These are phyloP conservation scores for Komagataella populi DNA, from an alignment of 805 yeast genomes.

Conservation along the genomic window DNA sequence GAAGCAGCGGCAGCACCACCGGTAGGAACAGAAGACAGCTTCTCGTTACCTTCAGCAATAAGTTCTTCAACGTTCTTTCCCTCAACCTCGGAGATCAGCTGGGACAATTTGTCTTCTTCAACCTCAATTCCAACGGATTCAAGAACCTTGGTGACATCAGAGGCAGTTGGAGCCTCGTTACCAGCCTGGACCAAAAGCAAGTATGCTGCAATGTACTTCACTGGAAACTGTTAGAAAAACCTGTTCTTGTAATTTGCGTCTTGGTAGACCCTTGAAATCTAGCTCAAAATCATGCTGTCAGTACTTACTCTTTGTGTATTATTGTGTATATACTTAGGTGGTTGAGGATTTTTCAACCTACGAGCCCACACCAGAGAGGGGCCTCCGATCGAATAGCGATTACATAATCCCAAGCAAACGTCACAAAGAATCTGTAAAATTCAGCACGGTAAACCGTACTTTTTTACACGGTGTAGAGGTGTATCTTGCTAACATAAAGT, in stretches of 20 bases:
- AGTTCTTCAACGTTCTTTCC: constrained; percentile 67
- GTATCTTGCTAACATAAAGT: constrained; percentile 1
- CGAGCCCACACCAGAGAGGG: neutral
- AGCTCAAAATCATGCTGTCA: neutral
- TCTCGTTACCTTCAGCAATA: constrained; percentile 69
- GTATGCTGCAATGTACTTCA: constrained; percentile 92
- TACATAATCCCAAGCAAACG: neutral
- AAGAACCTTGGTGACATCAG: constrained; percentile 78
- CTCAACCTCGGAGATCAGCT: constrained; percentile 61
- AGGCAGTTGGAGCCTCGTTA: constrained; percentile 77
- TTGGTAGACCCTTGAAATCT: neutral
- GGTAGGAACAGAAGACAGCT: constrained; percentile 70
- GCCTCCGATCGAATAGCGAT: neutral
- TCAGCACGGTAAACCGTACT: neutral
- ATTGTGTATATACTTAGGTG: neutral
- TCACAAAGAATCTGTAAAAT: neutral
- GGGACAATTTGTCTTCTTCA: constrained; percentile 61
- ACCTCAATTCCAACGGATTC: constrained; percentile 90
- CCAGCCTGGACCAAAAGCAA: constrained; percentile 83
- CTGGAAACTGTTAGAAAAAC: constrained; percentile 14
- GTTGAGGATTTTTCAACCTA: neutral
- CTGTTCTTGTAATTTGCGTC: neutral
- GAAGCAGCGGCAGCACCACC: constrained; percentile 67
- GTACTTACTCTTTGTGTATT: neutral
- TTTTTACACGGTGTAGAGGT: neutral